Evolutionary conservation across 169 alveolate genomes (phyloP), one percentile per base, ranked within the genome.

Genomic region (Plasmodium relictum): DNA sequence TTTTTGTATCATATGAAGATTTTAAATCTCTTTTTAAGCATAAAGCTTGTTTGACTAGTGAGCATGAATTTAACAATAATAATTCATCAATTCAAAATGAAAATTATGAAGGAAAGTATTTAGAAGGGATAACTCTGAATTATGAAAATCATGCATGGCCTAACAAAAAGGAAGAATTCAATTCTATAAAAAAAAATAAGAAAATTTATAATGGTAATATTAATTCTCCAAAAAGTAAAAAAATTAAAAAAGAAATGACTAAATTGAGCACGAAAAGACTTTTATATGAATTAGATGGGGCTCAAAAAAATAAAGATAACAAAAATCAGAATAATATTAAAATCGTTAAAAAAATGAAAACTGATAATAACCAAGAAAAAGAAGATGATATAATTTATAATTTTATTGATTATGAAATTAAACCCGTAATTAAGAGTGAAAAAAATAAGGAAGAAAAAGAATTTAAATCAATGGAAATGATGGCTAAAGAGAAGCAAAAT

Each of bases 11-110:
- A 14, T 86, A 86, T 71, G 87, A 86, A 37, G 92, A 71, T 37
- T 86, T 86, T 63, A 73, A 65, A 24, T 37, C 76, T 31, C 61
- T 86, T 26, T 86, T 86, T 62, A 86, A 86, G 20, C 65, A 69
- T 37, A 70, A 71, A 8, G 92, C 87, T 39, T 86, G 92, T 73
- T 37, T 86, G 14, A 69, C 71, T 39, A 86, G 92, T 71, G 92
- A 86, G 48, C 73, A 86, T 42, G 88, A 86, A 86, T 86, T 52
- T 83, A 83, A 70, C n/a, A 83, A 66, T 37, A 70, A 83, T n/a
- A 70, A 83, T 39, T 20, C 58, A 54, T 26, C 73, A 12, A 68
- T n/a, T 20, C 26, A 41, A 42, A 42, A 26, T 16, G 87, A 61
- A 44, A 59, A 59, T 52, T 41, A 24, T 52, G 87, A 56, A 39